Evolutionary conservation across 768 basidiomycete species (phyloP), one percentile per base, ranked within the genome.

Genomic region (Russula olivacea): DNA sequence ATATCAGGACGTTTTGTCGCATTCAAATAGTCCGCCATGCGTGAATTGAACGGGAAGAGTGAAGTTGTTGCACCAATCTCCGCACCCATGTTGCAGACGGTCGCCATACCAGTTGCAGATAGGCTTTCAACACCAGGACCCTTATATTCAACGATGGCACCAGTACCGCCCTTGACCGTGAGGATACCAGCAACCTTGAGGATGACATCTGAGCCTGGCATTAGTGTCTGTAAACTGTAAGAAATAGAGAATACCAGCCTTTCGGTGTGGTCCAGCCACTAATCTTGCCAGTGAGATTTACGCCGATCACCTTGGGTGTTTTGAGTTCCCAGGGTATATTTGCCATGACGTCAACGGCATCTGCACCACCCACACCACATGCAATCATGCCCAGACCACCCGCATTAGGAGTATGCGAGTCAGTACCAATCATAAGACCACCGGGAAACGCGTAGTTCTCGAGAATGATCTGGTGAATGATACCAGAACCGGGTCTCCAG

Each of bases 61-160:
- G 96, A 98, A 23, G 97, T 98, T 11, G 97, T 99, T 41, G 97
- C 97, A 74, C 96, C 96, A 71, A 98, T 98, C 77, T 99, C 96
- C 69, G 96, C 96, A 81, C 96, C 96, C 96, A 98, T 99, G 85
- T 98, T 99, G 77, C 96, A 98, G 71, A 99, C 96, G 23, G 96
- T 98, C 57, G 93, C 96, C 95, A 98, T 97, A 76, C 96, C 96
- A 53, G 96, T 99, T 83, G 90, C 93, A 53, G 94, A 97, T 64
- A 99, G 84, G 38, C 93, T 93, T 72, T 96, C 89, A 66, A 98
- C 89, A 81, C 96, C 96, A 71, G 93, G 76, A 67, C 96, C 96
- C 69, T 80, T 87, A 80, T 99, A 99, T 74, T 99, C 96, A 69
- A 99, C 93, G 71, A 99, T 98, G 60, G 96, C 94, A 69, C 96